Conservation (phyloP, 2,329 filamentous ascomycete genomes). For the Cordyceps cicadae region DNA sequence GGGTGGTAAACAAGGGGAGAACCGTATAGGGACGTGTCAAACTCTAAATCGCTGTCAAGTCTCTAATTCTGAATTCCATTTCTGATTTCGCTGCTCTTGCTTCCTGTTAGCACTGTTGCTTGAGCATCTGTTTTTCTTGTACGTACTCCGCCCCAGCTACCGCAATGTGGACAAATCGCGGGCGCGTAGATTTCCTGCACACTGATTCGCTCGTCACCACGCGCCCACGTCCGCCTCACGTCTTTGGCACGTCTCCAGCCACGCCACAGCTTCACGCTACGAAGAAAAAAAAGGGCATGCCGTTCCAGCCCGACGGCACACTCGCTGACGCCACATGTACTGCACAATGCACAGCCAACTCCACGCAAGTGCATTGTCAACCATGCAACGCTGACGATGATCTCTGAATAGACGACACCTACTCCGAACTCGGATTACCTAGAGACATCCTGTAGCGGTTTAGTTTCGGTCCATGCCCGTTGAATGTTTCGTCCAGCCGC, state of each 20-base stretch:
- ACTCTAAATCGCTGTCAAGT: neutral
- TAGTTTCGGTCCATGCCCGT: neutral
- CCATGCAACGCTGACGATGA: neutral
- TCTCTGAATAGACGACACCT: neutral
- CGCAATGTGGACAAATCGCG: neutral
- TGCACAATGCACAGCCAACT: neutral
- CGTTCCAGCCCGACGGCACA: neutral
- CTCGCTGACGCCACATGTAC: neutral
- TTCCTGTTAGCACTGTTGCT: neutral
- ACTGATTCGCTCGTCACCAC: conserved; percentile 10
- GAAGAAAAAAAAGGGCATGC: neutral
- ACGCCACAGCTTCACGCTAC: neutral
- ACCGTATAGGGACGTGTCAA: neutral
- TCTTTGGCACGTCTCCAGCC: neutral
- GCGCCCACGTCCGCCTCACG: conserved; percentile 4
- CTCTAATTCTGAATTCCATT: neutral
- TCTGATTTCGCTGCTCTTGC: neutral
- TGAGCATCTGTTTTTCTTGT: neutral
- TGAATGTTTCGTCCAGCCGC: neutral
- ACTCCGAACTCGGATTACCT: neutral
- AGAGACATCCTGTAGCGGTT: neutral
- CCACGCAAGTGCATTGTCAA: neutral
- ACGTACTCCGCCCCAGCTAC: neutral
- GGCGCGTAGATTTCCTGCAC: conserved; percentile 6
- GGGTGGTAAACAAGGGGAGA: neutral